A percentile compares a stretch with the other conserved stretches of the same genome.
Evolutionary conservation across 2,329 filamentous ascomycete species (phyloP).

Genomic region (Chaetomiaceae sp.): DNA sequence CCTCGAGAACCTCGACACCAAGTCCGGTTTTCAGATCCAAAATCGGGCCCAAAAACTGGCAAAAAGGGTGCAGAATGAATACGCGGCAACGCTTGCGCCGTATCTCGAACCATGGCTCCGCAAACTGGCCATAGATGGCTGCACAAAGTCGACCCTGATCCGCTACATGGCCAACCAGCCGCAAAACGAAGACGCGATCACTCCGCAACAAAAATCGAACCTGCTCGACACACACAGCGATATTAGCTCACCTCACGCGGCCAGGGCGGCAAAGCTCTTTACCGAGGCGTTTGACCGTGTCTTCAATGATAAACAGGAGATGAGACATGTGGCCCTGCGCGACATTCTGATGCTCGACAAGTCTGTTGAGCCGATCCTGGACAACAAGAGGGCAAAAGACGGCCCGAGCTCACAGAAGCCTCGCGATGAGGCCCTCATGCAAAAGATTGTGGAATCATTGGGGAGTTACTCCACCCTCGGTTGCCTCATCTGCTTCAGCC

Average conservation of each 20-base stretch:
- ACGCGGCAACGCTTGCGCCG: slow-evolving; percentile 46
- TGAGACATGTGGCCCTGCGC: slow-evolving; percentile 38
- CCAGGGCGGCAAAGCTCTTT: slow-evolving; percentile 44
- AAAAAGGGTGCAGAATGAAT: slow-evolving; percentile 47
- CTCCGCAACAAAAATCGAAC: slow-evolving; percentile 50
- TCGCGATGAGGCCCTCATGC: slow-evolving; percentile 34
- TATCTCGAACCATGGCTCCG: slow-evolving; percentile 53
- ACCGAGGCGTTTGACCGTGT: slow-evolving; percentile 54
- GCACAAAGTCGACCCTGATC: slow-evolving; percentile 49
- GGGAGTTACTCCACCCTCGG: slow-evolving; percentile 52
- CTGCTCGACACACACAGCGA: slow-evolving; percentile 45
- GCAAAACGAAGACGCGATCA: slow-evolving; percentile 44
- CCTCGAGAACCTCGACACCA: slow-evolving; percentile 52
- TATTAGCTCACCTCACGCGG: slow-evolving; percentile 38
- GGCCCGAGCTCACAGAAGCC: slow-evolving; percentile 33
- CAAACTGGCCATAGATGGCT: slow-evolving; percentile 45
- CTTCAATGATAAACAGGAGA: slow-evolving; percentile 38
- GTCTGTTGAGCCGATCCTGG: slow-evolving; percentile 48
- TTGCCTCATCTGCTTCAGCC: slow-evolving; percentile 55
- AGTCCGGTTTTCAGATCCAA: slow-evolving; percentile 52
- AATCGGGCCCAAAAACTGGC: slow-evolving; percentile 47
- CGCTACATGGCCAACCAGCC: slow-evolving; percentile 47
- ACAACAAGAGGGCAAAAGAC: slow-evolving; percentile 47
- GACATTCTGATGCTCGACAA: slow-evolving; percentile 52
- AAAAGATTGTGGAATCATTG: slow-evolving; percentile 43